Conservation (phyloP, 1,139 yeast species). For the Sugiyamaella castrensis region DNA sequence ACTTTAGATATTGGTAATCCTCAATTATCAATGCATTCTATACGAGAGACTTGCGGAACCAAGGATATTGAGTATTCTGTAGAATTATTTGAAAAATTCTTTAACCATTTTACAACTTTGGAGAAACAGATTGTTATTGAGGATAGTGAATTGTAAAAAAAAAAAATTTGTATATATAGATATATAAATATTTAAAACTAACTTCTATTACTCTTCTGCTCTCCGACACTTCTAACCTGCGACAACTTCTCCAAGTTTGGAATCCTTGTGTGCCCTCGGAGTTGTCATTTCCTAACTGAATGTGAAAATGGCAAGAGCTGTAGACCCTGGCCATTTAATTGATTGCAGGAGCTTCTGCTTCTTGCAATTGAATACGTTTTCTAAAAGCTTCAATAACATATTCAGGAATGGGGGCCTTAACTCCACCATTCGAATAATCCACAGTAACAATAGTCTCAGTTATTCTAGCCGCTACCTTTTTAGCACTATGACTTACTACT, state of each 20-base stretch:
- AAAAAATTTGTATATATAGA: neutral
- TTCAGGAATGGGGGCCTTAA: slow-evolving; percentile 35
- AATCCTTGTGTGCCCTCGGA: too few species aligned
- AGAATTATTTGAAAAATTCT: slow-evolving; percentile 60
- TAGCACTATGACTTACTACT: slow-evolving; percentile 37
- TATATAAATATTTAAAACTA: neutral
- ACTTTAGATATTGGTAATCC: slow-evolving; percentile 94
- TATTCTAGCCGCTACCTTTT: slow-evolving; percentile 37
- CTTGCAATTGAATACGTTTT: slow-evolving; percentile 11
- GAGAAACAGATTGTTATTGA: slow-evolving; percentile 30
- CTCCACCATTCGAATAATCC: slow-evolving; percentile 33
- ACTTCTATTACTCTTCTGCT: neutral
- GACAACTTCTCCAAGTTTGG: too few species aligned
- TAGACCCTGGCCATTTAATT: too few species aligned
- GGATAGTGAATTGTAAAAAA: slow-evolving; percentile 13
- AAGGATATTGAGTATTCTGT: slow-evolving; percentile 65
- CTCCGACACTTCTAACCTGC: too few species aligned
- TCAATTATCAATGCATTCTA: slow-evolving; percentile 92
- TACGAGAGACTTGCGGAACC: slow-evolving; percentile 90
- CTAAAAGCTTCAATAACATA: slow-evolving; percentile 22
- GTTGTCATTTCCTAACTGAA: too few species aligned
- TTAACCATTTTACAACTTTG: slow-evolving; percentile 36
- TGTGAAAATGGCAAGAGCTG: too few species aligned
- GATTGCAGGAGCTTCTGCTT: slow-evolving; percentile 6
- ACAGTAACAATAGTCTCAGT: slow-evolving; percentile 36